Conservation (phyloP, 1,284 basidiomycete genomes). For the Fomes fomentarius region DNA sequence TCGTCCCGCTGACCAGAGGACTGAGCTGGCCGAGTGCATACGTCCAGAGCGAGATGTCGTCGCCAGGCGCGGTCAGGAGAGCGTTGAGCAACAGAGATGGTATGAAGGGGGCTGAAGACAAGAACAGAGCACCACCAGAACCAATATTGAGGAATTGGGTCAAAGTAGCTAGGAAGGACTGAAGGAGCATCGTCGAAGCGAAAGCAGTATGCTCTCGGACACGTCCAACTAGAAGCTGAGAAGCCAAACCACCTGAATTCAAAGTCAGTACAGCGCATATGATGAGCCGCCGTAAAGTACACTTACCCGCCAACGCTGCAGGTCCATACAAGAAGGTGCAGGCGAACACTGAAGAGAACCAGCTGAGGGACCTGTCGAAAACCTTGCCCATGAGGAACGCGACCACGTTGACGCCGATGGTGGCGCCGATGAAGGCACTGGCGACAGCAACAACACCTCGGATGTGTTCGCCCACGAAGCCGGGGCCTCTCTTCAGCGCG, state of each 20-base stretch:
- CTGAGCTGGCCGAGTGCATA: slow-evolving; percentile 70
- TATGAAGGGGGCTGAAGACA: slow-evolving; percentile 59
- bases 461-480: slow-evolving; percentile 43
- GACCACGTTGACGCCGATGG: slow-evolving; percentile 71
- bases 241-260: slow-evolving; percentile 52
- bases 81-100: slow-evolving; percentile 56
- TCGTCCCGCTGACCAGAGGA: slow-evolving; percentile 69
- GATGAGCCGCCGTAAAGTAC: not conserved
- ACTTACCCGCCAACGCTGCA: slow-evolving; percentile 66
- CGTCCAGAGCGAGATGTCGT: slow-evolving; percentile 55
- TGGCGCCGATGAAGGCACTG: slow-evolving; percentile 55
- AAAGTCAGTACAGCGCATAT: too few relatives aligned
- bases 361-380: slow-evolving; percentile 72
- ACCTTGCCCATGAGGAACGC: slow-evolving; percentile 73
- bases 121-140: slow-evolving; percentile 68
- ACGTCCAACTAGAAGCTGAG: slow-evolving; percentile 55
- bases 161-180: slow-evolving; percentile 52
- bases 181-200: slow-evolving; percentile 62
- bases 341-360: slow-evolving; percentile 80
- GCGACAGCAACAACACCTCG: slow-evolving; percentile 47
- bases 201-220: slow-evolving; percentile 66
- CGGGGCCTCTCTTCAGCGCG: slow-evolving; percentile 38
- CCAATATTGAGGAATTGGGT: slow-evolving; percentile 71
- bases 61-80: slow-evolving; percentile 35
- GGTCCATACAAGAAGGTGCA: slow-evolving; percentile 82